Conservation (phyloP, 441 rosid genomes). For the Gossypium schwendimanii region DNA sequence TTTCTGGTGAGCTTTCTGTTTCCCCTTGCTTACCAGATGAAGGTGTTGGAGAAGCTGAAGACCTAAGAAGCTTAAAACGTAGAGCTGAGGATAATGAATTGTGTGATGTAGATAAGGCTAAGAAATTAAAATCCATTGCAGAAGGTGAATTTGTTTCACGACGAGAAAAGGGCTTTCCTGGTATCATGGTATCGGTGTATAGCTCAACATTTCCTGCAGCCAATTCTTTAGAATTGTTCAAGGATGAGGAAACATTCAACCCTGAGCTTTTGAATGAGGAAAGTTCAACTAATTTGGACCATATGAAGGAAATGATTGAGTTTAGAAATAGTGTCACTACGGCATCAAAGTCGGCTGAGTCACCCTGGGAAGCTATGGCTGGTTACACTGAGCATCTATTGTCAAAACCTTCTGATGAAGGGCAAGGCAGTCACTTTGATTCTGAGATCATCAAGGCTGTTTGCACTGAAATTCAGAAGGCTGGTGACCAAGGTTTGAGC, state of each 20-base stretch:
- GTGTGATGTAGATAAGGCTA: slow-evolving; percentile 41
- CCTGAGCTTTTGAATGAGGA: slow-evolving; percentile 31
- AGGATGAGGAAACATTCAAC: slow-evolving; percentile 29
- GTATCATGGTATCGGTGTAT: slow-evolving; percentile 50
- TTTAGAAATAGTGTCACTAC: slow-evolving; percentile 30
- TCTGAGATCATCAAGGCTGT: slow-evolving; percentile 49
- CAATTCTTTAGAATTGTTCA: slow-evolving; percentile 46
- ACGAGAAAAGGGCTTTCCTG: slow-evolving; percentile 94
- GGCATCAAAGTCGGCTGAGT: slow-evolving; percentile 32
- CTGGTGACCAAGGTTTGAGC: slow-evolving; percentile 91
- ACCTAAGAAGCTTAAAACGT: slow-evolving; percentile 66
- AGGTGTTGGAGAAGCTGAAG: slow-evolving; percentile 93
- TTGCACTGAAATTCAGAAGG: slow-evolving; percentile 61
- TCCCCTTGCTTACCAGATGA: slow-evolving; percentile 70
- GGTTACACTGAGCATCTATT: slow-evolving; percentile 42
- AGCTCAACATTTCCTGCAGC: slow-evolving; percentile 40
- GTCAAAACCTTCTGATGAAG: slow-evolving; percentile 31
- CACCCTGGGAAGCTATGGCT: slow-evolving; percentile 79
- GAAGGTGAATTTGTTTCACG: slow-evolving; percentile 78
- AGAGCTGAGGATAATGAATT: slow-evolving; percentile 56
- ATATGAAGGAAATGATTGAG: slow-evolving; percentile 35
- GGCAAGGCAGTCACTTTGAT: slow-evolving; percentile 25
- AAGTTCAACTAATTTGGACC: slow-evolving; percentile 31
- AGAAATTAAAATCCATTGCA: slow-evolving; percentile 52
- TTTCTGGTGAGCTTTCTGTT: slow-evolving; percentile 68